Conservation (phyloP, 352 stramenopile genomes). For the Pilasporangium apinafurcum region DNA sequence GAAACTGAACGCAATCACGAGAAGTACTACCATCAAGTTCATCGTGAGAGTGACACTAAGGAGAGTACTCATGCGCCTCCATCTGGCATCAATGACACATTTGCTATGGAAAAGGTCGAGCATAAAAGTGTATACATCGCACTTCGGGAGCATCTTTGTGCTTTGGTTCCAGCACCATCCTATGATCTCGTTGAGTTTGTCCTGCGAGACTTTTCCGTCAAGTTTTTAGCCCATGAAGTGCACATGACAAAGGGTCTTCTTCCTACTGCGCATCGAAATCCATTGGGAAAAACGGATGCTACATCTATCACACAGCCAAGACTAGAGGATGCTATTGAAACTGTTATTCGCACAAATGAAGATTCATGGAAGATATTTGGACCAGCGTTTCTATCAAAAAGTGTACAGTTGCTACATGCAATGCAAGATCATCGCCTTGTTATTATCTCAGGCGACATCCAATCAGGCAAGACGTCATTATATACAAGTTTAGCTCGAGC, state of each 20-base stretch:
- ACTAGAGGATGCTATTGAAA: conserved; percentile 28
- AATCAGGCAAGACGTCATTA: conserved; percentile 49
- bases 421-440: conserved; percentile 18
- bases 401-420: conserved; percentile 33
- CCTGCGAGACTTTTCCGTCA: conserved; percentile 29
- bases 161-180: conserved; percentile 9
- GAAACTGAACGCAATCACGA: conserved; percentile 9
- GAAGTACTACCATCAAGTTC: not conserved
- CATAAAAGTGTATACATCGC: conserved; percentile 27
- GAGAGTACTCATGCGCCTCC: conserved; percentile 1
- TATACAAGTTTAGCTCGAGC: conserved; percentile 30
- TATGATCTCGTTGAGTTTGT: conserved; percentile 32
- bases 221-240: conserved; percentile 13
- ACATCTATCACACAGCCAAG: not conserved
- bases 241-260: conserved; percentile 13
- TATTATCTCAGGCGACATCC: conserved; percentile 30
- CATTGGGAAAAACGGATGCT: not conserved
- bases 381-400: conserved; percentile 25
- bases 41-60: not conserved
- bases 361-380: conserved; percentile 22
- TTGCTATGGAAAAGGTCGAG: conserved; percentile 28
- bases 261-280: not conserved
- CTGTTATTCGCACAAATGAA: conserved; percentile 10
- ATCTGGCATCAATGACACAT: no score
- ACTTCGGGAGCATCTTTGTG: conserved; percentile 22